These are phyloP conservation scores for Monosporascus sp. DNA, from an alignment of 2,329 filamentous ascomycete species.

Conservation along the genomic window DNA sequence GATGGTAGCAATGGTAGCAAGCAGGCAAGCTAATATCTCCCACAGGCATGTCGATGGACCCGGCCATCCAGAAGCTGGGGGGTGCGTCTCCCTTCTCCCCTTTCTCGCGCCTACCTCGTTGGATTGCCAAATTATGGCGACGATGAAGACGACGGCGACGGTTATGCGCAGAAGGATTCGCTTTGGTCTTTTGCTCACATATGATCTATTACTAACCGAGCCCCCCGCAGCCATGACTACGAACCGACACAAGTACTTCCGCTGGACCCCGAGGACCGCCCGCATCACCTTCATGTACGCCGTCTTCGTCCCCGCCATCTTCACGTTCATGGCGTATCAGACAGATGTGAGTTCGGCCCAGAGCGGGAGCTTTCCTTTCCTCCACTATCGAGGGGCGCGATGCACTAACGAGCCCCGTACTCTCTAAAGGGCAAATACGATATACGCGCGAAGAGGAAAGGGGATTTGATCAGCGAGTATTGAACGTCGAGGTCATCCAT, in stretches of 20 bases:
- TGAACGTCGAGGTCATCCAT: slow-evolving; percentile 32
- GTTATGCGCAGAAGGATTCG: not conserved
- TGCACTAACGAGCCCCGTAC: slow-evolving; percentile 10
- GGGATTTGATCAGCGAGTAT: slow-evolving; percentile 77
- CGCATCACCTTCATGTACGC: slow-evolving; percentile 75
- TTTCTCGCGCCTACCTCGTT: not conserved
- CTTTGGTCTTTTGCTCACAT: not conserved
- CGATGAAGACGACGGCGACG: not conserved
- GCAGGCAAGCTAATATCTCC: slow-evolving; percentile 22
- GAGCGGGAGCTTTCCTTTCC: not conserved
- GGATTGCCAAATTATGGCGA: not conserved
- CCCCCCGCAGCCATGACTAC: slow-evolving; percentile 64
- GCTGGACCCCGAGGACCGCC: slow-evolving; percentile 82
- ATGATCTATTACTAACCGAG: slow-evolving; percentile 7
- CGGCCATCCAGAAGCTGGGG: slow-evolving; percentile 40
- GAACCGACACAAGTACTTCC: slow-evolving; percentile 91
- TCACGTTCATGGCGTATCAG: slow-evolving; percentile 69
- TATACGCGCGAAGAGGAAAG: slow-evolving; percentile 80
- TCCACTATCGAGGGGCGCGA: slow-evolving; percentile 1
- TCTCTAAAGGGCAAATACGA: slow-evolving; percentile 72
- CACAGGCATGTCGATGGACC: slow-evolving; percentile 41
- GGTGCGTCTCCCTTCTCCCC: slow-evolving; percentile 30
- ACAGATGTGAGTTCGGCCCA: slow-evolving; percentile 69
- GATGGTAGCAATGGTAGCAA: slow-evolving; percentile 6
- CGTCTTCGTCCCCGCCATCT: slow-evolving; percentile 61